Evolutionary conservation across 176 grass and related monocot species (phyloP).

Genomic region (Eragrostis curvula): DNA sequence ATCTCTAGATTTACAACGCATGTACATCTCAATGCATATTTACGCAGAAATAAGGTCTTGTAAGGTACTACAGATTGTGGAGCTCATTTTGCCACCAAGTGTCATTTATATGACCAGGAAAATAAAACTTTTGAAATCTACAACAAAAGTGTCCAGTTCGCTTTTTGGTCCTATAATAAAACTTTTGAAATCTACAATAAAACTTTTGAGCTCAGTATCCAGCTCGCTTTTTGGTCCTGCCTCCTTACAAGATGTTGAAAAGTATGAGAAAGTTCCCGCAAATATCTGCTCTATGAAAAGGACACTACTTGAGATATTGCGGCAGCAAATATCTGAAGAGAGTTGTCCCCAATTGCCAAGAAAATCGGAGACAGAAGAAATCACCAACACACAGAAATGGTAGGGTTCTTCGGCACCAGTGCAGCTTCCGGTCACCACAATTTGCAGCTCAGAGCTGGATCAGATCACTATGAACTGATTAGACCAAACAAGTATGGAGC

Average conservation of each 20-base stretch:
- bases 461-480: slow-evolving; percentile 7
- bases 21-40: neutral
- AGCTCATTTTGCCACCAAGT: too few species aligned
- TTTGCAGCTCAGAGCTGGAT: slow-evolving; percentile 29
- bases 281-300: slow-evolving; percentile 49
- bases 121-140: slow-evolving; percentile 12
- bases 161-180: slow-evolving; percentile 34
- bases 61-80: too few species aligned
- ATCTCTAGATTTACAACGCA: slow-evolving; percentile 9
- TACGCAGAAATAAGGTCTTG: neutral
- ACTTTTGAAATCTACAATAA: neutral
- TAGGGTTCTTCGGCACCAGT: slow-evolving; percentile 35
- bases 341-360: slow-evolving; percentile 12
- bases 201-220: neutral
- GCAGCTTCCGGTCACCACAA: slow-evolving; percentile 22
- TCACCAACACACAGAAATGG: slow-evolving; percentile 38
- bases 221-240: slow-evolving; percentile 29
- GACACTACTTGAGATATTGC: slow-evolving; percentile 50
- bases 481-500: slow-evolving; percentile 22
- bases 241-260: slow-evolving; percentile 1
- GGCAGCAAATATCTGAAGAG: slow-evolving; percentile 46
- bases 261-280: slow-evolving; percentile 6
- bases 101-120: neutral
- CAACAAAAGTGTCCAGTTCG: neutral
- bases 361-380: slow-evolving; percentile 34